phyloP scores from a whole-genome alignment of 1,284 basidiomycete species.

The Rhodotorula sp. region DNA sequence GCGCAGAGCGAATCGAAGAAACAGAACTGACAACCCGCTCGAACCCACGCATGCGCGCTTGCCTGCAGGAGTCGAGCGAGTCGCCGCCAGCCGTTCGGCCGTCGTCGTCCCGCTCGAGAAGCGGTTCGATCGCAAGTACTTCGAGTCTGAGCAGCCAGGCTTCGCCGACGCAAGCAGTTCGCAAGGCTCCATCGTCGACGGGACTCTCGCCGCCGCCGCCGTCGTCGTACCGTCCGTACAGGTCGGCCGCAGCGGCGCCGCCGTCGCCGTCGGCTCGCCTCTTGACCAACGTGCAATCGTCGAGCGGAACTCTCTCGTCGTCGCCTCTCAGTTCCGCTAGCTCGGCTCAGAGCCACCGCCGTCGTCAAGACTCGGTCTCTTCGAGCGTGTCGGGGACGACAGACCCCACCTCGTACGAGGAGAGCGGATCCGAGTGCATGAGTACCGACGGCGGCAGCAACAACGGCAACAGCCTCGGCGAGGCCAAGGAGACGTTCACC shows the following conservation, averaged over 20 bases:
- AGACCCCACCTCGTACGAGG: slow-evolving; percentile 33
- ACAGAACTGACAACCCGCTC: too few relatives aligned
- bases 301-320: slow-evolving; percentile 17
- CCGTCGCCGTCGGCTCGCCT: not conserved
- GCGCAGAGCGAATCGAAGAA: not conserved
- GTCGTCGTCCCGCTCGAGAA: not conserved
- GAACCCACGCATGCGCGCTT: not conserved
- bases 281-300: not conserved
- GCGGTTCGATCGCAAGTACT: not conserved
- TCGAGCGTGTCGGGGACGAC: slow-evolving; percentile 34
- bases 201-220: not conserved
- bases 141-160: not conserved
- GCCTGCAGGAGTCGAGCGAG: slow-evolving; percentile 1
- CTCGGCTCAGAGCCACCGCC: slow-evolving; percentile 9
- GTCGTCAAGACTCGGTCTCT: slow-evolving; percentile 30
- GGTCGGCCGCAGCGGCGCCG: not conserved
- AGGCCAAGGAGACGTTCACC: not conserved
- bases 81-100: not conserved
- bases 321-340: slow-evolving; percentile 32
- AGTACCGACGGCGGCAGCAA: slow-evolving; percentile 7
- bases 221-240: not conserved
- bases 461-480: not conserved
- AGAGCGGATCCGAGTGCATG: slow-evolving; percentile 28
- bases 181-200: not conserved
- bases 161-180: not conserved